Evolutionary conservation across 176 grass and related monocot genomes (phyloP), one percentile per base, ranked within the genome.

Genomic region (Puccinellia tenuiflora): DNA sequence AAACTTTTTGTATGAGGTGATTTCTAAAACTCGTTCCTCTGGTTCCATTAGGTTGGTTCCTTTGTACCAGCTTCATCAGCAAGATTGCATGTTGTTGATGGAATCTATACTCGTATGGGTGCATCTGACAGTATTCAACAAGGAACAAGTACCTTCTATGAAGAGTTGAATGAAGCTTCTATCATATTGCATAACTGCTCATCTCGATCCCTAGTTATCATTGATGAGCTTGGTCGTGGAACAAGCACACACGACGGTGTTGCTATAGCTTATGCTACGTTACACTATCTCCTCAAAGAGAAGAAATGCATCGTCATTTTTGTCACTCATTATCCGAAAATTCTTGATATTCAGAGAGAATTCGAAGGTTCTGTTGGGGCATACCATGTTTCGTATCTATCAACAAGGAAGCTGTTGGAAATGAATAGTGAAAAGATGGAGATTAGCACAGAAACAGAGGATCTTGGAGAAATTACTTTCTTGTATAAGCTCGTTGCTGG

Each of bases 151-250:
- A 94, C 95, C 9, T 98, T 98, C 35, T 91, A 93, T 67, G 90
- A 98, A 75, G 95, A 98, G 85, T 86, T 98, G 87, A 89, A 81
- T 50, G 92, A 98, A 88, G 75, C 95, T 65, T 94, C 92, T 68
- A 83, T 88, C 30, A 98, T 98, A 86, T 81, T 98, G 38, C 86
- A 85, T 55, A 94, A 79, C 29, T 98, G 92, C 82, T 92, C 95
- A 55, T 86, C 90, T 25, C 83, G 83, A 5, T 98, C 95, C 26
- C 82, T 98, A 48, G 92, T 98, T 75, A 98, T 98, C 87, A 94
- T 98, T 38, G 95, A 98, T 83, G 95, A 98, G 70, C 92, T 98
- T 84, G 95, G 95, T 15, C 95, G 95, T 66, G 92, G 95, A 77
- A 98, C 95, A 71, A 94, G 92, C 76, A 94, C 95, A 20, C 90